Conservation (phyloP, 768 basidiomycete species). For the Panaeolus papilionaceus region DNA sequence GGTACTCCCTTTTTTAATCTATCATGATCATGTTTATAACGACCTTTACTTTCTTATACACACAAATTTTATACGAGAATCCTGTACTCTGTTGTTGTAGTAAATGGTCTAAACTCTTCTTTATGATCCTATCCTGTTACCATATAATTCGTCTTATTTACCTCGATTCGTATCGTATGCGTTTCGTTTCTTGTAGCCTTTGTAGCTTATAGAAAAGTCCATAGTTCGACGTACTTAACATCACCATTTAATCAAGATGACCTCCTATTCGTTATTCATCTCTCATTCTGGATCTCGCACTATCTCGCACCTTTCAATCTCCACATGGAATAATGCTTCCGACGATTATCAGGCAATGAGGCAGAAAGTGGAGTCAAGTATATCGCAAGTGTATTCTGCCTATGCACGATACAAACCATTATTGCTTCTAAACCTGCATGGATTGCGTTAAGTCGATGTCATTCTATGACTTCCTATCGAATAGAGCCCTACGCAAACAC, state of each 20-base stretch:
- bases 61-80: background rate
- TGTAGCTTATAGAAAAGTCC: background rate
- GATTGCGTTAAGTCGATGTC: background rate
- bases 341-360: slow-evolving; percentile 3
- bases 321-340: slow-evolving; percentile 3
- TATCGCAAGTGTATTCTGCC: background rate
- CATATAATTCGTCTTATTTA: background rate
- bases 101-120: background rate
- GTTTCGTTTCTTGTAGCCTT: slow-evolving; percentile 8
- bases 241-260: background rate
- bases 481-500: background rate
- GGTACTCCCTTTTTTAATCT: background rate
- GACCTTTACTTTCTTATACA: background rate
- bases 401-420: background rate
- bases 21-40: slow-evolving; percentile 11
- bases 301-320: slow-evolving; percentile 6
- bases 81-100: background rate
- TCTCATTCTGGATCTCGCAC: background rate
- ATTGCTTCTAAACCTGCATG: background rate
- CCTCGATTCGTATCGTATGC: background rate
- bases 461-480: background rate
- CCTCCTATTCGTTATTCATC: background rate
- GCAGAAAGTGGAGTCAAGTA: background rate
- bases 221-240: slow-evolving; percentile 2
- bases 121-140: background rate